Evolutionary conservation across 805 yeast species (phyloP), one percentile per base, ranked within the genome.

Genomic region (Wickerhamiella spandovensis): DNA sequence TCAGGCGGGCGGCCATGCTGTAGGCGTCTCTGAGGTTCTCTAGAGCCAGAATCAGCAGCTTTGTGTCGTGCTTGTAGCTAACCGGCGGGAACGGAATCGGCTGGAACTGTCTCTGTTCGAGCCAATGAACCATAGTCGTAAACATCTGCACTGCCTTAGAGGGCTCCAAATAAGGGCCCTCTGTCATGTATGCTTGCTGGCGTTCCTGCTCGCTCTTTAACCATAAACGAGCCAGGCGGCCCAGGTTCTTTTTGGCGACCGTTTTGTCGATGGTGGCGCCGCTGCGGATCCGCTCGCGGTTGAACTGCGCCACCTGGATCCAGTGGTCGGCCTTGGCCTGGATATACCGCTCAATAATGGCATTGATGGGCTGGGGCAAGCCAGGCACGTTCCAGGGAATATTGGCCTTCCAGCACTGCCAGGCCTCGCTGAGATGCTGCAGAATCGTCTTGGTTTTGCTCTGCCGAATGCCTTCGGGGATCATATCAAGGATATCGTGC

Each of bases 351-450:
- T 85, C 82, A 53, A 92, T 89, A 38, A 92, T 85, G 43, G 78
- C 77, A 56, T 81, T 92, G 23, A 92, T 78, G 0, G 97, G 97
- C 48, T 76, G 83, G 1, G 99, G 98, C 67, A 92, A 71, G 0
- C 97, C 97, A 1, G 95, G 95, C 15, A 92, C 97, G 57, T 86
- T 81, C 97, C 97, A 92, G 0, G 97, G 95, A 52, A 92, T 83
- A 61, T 92, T 90, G 2, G 98, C 98, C 64, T 92, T 92, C 99
- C 99, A 92, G 64, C 97, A 92, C 64, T 98, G 72, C 99, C 99
- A 92, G 0, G 98, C 98, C 65, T 92, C 98, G 62, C 95, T 84
- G 51, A 92, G 72, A 66, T 92, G 99, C 60, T 92, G 97, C 46
- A 92, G 66, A 48, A 92, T 83, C 0, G 95, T 80, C 59, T 84